A percentile compares a stretch with the other conserved stretches of the same genome.
phyloP scores from a whole-genome alignment of 345 rosid species.

The Gossypium longicalyx region DNA sequence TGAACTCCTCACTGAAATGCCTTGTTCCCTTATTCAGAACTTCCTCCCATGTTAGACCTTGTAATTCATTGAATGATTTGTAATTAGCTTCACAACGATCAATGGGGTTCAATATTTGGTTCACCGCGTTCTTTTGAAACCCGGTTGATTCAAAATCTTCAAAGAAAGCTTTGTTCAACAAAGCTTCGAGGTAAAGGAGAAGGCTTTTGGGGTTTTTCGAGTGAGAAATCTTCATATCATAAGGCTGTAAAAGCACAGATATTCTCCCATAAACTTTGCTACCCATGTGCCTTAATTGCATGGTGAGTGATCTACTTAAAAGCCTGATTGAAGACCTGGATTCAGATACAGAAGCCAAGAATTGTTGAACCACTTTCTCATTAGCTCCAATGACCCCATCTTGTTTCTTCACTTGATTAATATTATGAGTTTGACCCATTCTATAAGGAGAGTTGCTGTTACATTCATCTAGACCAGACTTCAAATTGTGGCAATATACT shows the following conservation, averaged over 20 bases:
- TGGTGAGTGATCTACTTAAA: conserved; percentile 61
- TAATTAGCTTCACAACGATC: conserved; percentile 69
- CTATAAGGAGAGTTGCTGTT: conserved; percentile 34
- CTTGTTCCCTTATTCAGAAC: conserved; percentile 79
- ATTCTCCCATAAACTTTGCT: conserved; percentile 53
- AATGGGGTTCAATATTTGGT: conserved; percentile 64
- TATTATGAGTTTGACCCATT: conserved; percentile 10
- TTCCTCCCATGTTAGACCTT: conserved; percentile 78
- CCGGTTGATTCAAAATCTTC: conserved; percentile 84
- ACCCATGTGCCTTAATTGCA: conserved; percentile 61
- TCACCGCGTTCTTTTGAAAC: conserved; percentile 50
- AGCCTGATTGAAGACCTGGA: conserved; percentile 57
- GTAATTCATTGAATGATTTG: conserved; percentile 48
- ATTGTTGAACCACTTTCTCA: conserved; percentile 56
- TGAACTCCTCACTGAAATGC: conserved; percentile 85
- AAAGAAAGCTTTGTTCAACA: conserved; percentile 66
- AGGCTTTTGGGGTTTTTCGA: conserved; percentile 58
- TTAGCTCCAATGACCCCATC: conserved; percentile 28
- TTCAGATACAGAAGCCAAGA: conserved; percentile 64
- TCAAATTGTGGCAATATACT: conserved; percentile 69
- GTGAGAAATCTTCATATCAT: conserved; percentile 53
- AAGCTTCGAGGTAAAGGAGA: conserved; percentile 60
- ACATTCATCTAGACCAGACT: conserved; percentile 75
- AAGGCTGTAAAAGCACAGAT: conserved; percentile 65
- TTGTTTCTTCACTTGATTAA: conserved; percentile 15